A percentile compares a stretch with the other conserved stretches of the same genome.
Evolutionary conservation across 371 early-diverging fungal species (phyloP).

Genomic region (Mucor saturninus): DNA sequence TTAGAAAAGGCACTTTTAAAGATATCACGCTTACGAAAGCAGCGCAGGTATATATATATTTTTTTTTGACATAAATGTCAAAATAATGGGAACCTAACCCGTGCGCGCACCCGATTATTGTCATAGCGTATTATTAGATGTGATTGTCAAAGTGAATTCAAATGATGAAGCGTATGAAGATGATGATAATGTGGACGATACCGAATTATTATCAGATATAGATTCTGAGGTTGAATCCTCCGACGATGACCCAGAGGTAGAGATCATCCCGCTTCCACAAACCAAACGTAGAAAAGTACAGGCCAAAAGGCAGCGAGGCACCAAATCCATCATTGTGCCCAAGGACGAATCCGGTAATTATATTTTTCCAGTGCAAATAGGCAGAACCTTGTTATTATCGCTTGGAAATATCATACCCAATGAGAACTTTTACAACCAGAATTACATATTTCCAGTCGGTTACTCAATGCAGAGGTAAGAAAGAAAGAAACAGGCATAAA

Average conservation of each 20-base stretch:
- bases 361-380: constrained; percentile 14
- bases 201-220: background rate
- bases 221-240: constrained; percentile 3
- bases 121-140: constrained; percentile 15
- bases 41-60: constrained; percentile 10
- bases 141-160: constrained; percentile 10
- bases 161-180: constrained; percentile 12
- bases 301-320: constrained; percentile 11
- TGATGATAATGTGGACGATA: constrained; percentile 8
- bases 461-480: constrained; percentile 14
- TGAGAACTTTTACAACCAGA: constrained; percentile 14
- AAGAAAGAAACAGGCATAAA: too few species aligned
- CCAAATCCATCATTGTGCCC: constrained; percentile 2
- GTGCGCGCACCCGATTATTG: too few species aligned
- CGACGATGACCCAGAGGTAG: constrained; percentile 3
- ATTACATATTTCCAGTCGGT: constrained; percentile 19
- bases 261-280: background rate
- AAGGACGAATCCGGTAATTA: constrained; percentile 17
- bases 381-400: constrained; percentile 7
- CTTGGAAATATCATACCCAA: constrained; percentile 19
- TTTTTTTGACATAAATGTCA: background rate
- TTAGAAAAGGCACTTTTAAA: constrained; percentile 8
- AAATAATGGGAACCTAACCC: too few species aligned
- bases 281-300: constrained; percentile 11
- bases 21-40: constrained; percentile 14